Evolutionary conservation across 805 yeast species (phyloP).

Genomic region (Kregervanrija pseudodelftensis): DNA sequence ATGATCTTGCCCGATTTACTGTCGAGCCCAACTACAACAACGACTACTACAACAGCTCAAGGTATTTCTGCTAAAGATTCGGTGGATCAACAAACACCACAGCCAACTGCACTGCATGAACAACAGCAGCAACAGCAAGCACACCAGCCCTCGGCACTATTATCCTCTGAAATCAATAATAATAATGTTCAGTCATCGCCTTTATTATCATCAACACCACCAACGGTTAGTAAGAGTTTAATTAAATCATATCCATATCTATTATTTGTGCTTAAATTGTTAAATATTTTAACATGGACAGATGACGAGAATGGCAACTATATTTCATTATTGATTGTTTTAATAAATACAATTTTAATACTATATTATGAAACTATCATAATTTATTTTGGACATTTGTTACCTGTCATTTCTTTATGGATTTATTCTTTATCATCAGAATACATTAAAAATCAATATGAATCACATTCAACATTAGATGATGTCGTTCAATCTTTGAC

Average conservation of each 20-base stretch:
- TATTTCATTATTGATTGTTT: conserved; percentile 43
- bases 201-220: conserved; percentile 81
- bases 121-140: neutral
- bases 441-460: conserved; percentile 51
- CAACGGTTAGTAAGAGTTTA: conserved; percentile 78
- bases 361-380: conserved; percentile 74
- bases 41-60: neutral
- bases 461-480: conserved; percentile 73
- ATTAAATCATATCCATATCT: conserved; percentile 82
- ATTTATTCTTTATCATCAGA: conserved; percentile 53
- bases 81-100: neutral
- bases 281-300: conserved; percentile 86
- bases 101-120: neutral
- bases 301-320: conserved; percentile 76
- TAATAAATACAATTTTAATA: conserved; percentile 48
- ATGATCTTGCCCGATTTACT: conserved; percentile 5
- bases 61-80: too few species aligned
- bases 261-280: conserved; percentile 57
- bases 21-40: neutral
- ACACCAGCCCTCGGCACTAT: neutral
- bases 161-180: conserved; percentile 1
- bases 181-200: conserved; percentile 59
- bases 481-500: conserved; percentile 75
- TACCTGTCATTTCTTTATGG: conserved; percentile 55
- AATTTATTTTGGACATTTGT: conserved; percentile 75